These are phyloP conservation scores for Alloteropsis semialata DNA, from an alignment of 176 grass and related monocot species.

Conservation along the genomic window DNA sequence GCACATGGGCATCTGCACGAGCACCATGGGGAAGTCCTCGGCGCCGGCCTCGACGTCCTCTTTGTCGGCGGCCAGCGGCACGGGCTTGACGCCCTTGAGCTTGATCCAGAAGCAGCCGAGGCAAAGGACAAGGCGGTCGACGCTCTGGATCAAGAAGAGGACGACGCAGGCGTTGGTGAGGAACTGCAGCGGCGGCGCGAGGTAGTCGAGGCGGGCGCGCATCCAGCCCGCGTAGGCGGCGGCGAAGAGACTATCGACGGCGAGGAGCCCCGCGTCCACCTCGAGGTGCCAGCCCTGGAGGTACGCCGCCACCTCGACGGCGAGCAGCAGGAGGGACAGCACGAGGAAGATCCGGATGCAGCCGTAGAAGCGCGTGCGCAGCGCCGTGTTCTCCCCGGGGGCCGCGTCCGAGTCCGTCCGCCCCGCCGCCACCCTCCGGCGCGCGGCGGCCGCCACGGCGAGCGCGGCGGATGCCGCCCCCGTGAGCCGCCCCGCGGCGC, in stretches of 20 bases:
- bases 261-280: slow-evolving; percentile 29
- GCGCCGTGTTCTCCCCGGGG: slow-evolving; percentile 52
- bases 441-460: slow-evolving; percentile 47
- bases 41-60: slow-evolving; percentile 51
- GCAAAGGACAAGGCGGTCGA: slow-evolving; percentile 76
- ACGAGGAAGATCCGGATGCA: slow-evolving; percentile 54
- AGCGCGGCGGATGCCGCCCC: slow-evolving; percentile 52
- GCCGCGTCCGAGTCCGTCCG: slow-evolving; percentile 52
- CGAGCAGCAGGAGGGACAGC: slow-evolving; percentile 60
- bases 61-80: slow-evolving; percentile 26
- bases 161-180: slow-evolving; percentile 72
- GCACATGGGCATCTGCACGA: slow-evolving; percentile 97
- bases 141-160: slow-evolving; percentile 78
- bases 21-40: slow-evolving; percentile 70
- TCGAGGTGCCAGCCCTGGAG: slow-evolving; percentile 70
- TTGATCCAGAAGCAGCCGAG: slow-evolving; percentile 84
- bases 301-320: slow-evolving; percentile 64
- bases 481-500: slow-evolving; percentile 51
- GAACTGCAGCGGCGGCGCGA: slow-evolving; percentile 72
- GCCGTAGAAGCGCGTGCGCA: slow-evolving; percentile 53
- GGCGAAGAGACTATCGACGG: slow-evolving; percentile 45
- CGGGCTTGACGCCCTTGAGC: slow-evolving; percentile 68
- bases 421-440: slow-evolving; percentile 48
- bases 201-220: slow-evolving; percentile 55
- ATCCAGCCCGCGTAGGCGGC: slow-evolving; percentile 62